A percentile compares a stretch with the other conserved stretches of the same genome.
Evolutionary conservation across 805 yeast genomes (phyloP).

Genomic region (Starmerella tilneyi): DNA sequence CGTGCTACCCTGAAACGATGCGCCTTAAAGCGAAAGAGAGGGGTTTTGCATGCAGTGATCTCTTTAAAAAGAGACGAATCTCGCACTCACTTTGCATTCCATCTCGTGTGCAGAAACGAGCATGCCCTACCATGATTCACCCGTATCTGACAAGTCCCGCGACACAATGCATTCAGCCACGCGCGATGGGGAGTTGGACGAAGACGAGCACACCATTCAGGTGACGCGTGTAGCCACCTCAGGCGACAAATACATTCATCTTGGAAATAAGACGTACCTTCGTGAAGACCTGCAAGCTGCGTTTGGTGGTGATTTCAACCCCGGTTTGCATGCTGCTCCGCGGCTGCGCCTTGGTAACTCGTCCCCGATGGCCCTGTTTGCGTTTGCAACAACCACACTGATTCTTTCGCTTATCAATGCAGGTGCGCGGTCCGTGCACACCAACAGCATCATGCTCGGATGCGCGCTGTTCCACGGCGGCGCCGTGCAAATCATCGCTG

Average conservation of each 20-base stretch:
- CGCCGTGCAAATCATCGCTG: slow-evolving; percentile 50
- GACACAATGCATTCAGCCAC: not conserved
- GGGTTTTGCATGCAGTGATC: no score
- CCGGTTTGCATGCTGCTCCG: slow-evolving; percentile 36
- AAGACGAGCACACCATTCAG: not conserved
- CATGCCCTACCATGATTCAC: not conserved
- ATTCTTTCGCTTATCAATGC: slow-evolving; percentile 46
- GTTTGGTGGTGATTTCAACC: slow-evolving; percentile 49
- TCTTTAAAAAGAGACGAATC: no score
- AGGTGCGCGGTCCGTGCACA: slow-evolving; percentile 48
- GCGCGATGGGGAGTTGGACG: no score
- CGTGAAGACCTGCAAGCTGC: slow-evolving; percentile 47
- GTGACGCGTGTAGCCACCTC: slow-evolving; percentile 16
- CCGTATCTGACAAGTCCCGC: not conserved
- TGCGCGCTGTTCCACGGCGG: slow-evolving; percentile 58
- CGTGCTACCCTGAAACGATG: no score
- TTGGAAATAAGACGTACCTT: slow-evolving; percentile 36
- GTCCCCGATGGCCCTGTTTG: slow-evolving; percentile 52
- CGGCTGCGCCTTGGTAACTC: slow-evolving; percentile 49
- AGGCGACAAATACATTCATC: slow-evolving; percentile 29
- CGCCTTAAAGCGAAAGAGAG: no score
- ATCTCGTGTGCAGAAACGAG: not conserved
- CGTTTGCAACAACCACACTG: slow-evolving; percentile 53
- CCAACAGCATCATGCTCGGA: slow-evolving; percentile 48
- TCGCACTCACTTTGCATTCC: not conserved